These are phyloP conservation scores for Naganishia cerealis DNA, from an alignment of 1,284 basidiomycete species.

Conservation along the genomic window DNA sequence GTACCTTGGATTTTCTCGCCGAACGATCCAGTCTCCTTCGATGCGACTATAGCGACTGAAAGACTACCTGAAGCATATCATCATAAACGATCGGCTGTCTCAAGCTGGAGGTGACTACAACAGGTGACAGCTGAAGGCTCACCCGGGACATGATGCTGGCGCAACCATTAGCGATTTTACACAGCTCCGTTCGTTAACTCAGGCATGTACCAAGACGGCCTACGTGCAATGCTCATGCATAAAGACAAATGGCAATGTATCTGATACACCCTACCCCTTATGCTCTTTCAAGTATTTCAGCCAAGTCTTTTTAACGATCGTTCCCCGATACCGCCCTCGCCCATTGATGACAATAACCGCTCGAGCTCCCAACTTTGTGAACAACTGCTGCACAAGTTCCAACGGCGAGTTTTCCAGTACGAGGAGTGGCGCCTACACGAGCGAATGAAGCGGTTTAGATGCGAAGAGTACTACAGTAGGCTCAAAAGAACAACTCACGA, in stretches of 20 bases:
- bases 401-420: slow-evolving; percentile 67
- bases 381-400: slow-evolving; percentile 86
- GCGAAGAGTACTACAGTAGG: not conserved
- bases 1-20: too few species aligned
- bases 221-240: not conserved
- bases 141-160: too few species aligned
- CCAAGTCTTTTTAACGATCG: slow-evolving; percentile 92
- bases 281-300: slow-evolving; percentile 74
- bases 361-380: slow-evolving; percentile 85
- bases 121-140: too few species aligned
- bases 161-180: too few species aligned
- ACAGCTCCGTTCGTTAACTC: too few species aligned
- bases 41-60: too few species aligned
- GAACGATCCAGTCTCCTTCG: too few species aligned
- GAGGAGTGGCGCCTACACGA: slow-evolving; percentile 32
- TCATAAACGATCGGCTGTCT: too few species aligned
- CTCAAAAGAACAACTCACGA: slow-evolving; percentile 59
- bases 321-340: slow-evolving; percentile 79
- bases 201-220: too few species aligned
- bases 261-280: slow-evolving; percentile 49
- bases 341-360: slow-evolving; percentile 81
- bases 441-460: not conserved
- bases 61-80: too few species aligned
- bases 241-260: not conserved
- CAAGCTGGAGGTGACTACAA: too few species aligned